phyloP scores from a whole-genome alignment of 2,329 filamentous ascomycete genomes.

The Stromatinia cepivora region DNA sequence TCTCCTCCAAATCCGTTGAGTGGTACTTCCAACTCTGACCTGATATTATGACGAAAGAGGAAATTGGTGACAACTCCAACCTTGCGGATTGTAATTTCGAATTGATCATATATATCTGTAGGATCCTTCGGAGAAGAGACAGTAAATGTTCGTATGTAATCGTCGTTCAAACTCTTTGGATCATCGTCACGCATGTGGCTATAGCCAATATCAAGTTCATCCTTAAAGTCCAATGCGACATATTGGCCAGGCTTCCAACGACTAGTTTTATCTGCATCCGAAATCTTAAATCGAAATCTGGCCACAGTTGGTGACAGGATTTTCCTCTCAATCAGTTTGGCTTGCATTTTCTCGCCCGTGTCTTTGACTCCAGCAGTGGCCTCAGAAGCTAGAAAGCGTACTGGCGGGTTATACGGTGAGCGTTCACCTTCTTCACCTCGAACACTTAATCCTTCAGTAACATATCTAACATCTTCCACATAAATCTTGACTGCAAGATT shows the following conservation, averaged over 20 bases:
- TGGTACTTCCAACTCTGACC: slow-evolving; percentile 59
- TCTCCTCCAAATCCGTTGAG: slow-evolving; percentile 73
- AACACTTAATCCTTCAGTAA: slow-evolving; percentile 67
- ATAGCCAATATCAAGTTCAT: slow-evolving; percentile 71
- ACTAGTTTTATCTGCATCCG: slow-evolving; percentile 40
- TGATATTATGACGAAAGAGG: slow-evolving; percentile 59
- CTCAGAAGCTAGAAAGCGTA: slow-evolving; percentile 65
- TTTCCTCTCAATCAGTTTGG: slow-evolving; percentile 59
- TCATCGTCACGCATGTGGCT: slow-evolving; percentile 83
- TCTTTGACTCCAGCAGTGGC: slow-evolving; percentile 35
- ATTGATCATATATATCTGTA: slow-evolving; percentile 37
- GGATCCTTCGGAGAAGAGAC: slow-evolving; percentile 56
- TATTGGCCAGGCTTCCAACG: slow-evolving; percentile 72
- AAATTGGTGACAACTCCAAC: slow-evolving; percentile 69
- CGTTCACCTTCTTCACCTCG: slow-evolving; percentile 57
- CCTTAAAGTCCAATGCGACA: slow-evolving; percentile 70
- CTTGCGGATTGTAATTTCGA: slow-evolving; percentile 72
- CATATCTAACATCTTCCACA: slow-evolving; percentile 60
- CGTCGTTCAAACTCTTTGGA: slow-evolving; percentile 78
- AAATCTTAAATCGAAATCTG: slow-evolving; percentile 60
- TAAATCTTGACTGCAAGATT: slow-evolving; percentile 72
- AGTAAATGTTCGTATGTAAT: slow-evolving; percentile 82
- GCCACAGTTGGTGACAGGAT: slow-evolving; percentile 65
- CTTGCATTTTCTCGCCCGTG: slow-evolving; percentile 40
- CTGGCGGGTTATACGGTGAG: slow-evolving; percentile 77